Conservation (phyloP, 2,329 filamentous ascomycete genomes). For the Dactylella cylindrospora region DNA sequence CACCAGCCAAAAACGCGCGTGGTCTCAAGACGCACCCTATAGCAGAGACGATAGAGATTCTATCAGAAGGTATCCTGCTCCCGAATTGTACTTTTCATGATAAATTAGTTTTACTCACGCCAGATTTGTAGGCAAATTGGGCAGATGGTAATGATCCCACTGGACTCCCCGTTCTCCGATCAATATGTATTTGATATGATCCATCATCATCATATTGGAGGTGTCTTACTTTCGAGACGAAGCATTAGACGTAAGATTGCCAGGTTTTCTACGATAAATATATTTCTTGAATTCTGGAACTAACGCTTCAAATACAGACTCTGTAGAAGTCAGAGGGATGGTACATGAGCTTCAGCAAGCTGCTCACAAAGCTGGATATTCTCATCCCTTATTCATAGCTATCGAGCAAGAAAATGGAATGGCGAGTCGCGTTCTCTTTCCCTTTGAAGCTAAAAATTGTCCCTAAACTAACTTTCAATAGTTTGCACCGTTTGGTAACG, state of each 20-base stretch:
- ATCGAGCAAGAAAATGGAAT: constrained; percentile 93
- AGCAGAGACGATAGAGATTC: constrained; percentile 36
- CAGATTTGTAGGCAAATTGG: constrained; percentile 61
- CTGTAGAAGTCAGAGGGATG: constrained; percentile 81
- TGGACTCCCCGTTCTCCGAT: constrained; percentile 37
- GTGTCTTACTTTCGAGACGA: constrained; percentile 79
- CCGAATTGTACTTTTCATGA: not conserved
- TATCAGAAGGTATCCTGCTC: constrained; percentile 27
- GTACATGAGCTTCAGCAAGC: constrained; percentile 91
- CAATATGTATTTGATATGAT: constrained; percentile 59
- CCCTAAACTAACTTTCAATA: constrained; percentile 43
- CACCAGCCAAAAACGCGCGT: constrained; percentile 40
- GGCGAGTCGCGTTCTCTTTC: constrained; percentile 36
- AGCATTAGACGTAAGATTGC: constrained; percentile 72
- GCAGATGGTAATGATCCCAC: constrained; percentile 71
- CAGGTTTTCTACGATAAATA: not conserved
- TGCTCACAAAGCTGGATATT: constrained; percentile 85
- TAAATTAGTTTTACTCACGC: not conserved
- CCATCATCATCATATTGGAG: constrained; percentile 81
- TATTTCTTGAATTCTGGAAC: not conserved
- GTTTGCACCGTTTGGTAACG: constrained; percentile 49
- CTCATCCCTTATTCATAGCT: constrained; percentile 83
- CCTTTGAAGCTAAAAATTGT: not conserved
- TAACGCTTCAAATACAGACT: constrained; percentile 62
- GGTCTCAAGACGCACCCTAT: constrained; percentile 40